These are phyloP conservation scores for Allium fistulosum DNA, from an alignment of 106 monocot genomes.

Conservation along the genomic window DNA sequence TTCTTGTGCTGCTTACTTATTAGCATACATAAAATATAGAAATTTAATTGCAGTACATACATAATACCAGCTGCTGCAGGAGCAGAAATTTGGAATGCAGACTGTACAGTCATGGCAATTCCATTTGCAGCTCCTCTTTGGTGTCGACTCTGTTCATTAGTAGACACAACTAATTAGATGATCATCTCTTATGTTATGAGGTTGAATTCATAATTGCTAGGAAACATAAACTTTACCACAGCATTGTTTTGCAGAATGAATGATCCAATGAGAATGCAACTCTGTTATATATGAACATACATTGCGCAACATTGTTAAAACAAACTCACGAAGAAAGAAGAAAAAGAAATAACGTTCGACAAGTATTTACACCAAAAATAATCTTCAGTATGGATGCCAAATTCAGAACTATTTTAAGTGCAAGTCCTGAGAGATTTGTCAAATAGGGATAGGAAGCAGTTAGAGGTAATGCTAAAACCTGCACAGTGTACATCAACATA, in stretches of 20 bases:
- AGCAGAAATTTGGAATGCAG: constrained; percentile 33
- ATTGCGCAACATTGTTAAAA: no score
- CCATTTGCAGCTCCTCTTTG: constrained; percentile 63
- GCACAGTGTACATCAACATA: constrained; percentile 5
- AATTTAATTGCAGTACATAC: constrained; percentile 14
- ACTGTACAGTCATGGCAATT: constrained; percentile 27
- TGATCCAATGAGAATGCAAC: constrained; percentile 33
- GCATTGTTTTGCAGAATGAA: constrained; percentile 75
- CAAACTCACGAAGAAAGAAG: no score
- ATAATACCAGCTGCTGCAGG: constrained; percentile 36
- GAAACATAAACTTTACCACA: constrained; percentile 36
- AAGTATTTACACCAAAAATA: constrained; percentile 55
- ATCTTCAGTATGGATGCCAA: constrained; percentile 61
- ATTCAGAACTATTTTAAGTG: constrained; percentile 34
- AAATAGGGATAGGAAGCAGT: constrained; percentile 52
- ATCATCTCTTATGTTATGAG: neutral
- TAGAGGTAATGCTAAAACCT: constrained; percentile 50
- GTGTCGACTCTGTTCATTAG: constrained; percentile 15
- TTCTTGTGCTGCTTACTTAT: constrained; percentile 4
- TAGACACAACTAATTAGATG: neutral
- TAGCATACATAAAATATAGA: no score
- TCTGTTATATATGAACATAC: neutral
- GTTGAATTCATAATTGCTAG: neutral
- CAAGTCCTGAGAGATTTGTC: constrained; percentile 43
- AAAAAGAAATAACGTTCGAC: neutral